Percentiles rank a stretch among this genome's conserved stretches.
These are phyloP conservation scores for Beta corolliflora DNA, from an alignment of 179 eudicot genomes.

Conservation along the genomic window DNA sequence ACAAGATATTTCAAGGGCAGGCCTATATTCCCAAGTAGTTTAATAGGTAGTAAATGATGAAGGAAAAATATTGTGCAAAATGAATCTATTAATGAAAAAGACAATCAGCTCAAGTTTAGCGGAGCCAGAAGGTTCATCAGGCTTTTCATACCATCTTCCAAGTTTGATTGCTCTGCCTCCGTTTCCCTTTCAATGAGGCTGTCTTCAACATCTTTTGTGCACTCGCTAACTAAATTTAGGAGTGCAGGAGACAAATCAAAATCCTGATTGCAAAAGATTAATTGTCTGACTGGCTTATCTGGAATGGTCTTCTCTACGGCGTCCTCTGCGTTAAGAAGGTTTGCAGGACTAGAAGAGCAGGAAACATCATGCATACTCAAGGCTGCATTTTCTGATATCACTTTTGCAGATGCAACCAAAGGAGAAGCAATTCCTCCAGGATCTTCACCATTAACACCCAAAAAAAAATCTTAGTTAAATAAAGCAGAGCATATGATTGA, in stretches of 20 bases:
- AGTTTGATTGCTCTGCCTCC: neutral
- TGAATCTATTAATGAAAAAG: neutral
- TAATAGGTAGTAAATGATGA: neutral
- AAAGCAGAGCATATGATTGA: neutral
- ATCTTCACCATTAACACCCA: slow-evolving; percentile 3
- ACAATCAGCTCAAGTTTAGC: neutral
- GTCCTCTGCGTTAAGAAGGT: neutral
- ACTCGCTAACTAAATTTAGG: neutral
- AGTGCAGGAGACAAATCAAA: neutral
- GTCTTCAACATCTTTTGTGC: neutral
- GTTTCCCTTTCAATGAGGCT: neutral
- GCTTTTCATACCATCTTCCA: slow-evolving; percentile 11
- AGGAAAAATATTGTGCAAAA: neutral
- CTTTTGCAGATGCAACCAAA: neutral
- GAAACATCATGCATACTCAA: neutral
- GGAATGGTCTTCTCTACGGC: neutral
- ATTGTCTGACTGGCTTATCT: neutral
- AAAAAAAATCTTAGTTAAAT: neutral
- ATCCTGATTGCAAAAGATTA: neutral
- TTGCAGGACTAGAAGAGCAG: neutral
- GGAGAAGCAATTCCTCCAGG: neutral
- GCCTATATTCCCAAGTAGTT: neutral
- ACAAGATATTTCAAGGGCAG: neutral
- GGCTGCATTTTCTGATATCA: neutral
- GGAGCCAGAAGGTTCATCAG: neutral